Base-by-base conservation (phyloP, 179 eudicot species). In the Nepenthes alata region DNA sequence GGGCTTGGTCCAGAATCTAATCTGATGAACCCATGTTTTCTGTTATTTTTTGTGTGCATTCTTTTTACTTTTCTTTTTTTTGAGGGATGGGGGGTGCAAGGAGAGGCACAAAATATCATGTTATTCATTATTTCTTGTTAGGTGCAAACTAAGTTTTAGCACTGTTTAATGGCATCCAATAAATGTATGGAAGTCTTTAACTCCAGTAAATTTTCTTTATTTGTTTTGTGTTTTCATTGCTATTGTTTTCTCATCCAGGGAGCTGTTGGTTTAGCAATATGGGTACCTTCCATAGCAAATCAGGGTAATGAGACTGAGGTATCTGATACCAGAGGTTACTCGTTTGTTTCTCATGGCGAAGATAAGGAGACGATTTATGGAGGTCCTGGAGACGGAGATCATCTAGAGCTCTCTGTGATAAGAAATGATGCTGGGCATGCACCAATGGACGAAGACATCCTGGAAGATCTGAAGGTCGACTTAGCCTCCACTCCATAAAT, bases 241-340 rank as follows among this genome's bases (percentile, higher is more conserved):
- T 62, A 51, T 11, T 48, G 14, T 48, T 63, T 59, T 51, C 60
- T 65, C 70, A 56, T 68, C 3, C 75, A 91, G 98, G 96, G 98
- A 12, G 98, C 98, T 67, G 98, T 93, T 76, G 98, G 98, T 68
- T 78, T 93, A 73, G 98, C 96, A 14, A 93, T 93, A 81, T 93
- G 98, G 98, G 98, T 93, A 59, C 98, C 95, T 37, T 93, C 98
- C 60, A 81, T 93, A 59, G 64, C 95, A 62, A 86, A 80, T 64
- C 84, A 74, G 72, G 74, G 90, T 48, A 78, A 80, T 64, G 89
- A 81, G 65, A 53, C 69, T 35, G 93, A 81, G 56, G 67, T 68
- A 67, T 65, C 80, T 68, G 85, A 82, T 60, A 47, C 83, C 63
- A 83, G 83, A 75, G 93, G 88, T 66, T 85, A 93, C 71, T 74